Base-by-base conservation (phyloP, 2,329 filamentous ascomycete species). In the Paracoccidioides lutzii region DNA sequence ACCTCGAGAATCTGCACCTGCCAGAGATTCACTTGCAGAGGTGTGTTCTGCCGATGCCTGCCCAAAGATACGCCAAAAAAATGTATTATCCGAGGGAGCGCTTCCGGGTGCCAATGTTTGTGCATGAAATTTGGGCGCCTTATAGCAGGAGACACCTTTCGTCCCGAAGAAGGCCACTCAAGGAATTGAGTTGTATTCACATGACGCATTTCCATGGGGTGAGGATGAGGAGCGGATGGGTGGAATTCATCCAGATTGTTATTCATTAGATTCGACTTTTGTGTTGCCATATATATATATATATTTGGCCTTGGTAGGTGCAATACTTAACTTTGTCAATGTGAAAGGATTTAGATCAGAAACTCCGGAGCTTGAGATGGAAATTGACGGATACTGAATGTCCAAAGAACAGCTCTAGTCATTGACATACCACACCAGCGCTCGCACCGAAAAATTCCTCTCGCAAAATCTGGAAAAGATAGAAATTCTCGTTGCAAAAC, bases 101-200 rank as follows among this genome's bases (percentile, higher is more conserved):
- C 80, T 79, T 57, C 85, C 85, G 0, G 83, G 70, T 0, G 82
- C 76, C 40, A 82, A 70, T 0, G 76, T 77, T 66, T 88, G 61
- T 30, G 80, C 78, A 63, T 78, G 73, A 73, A 86, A 89, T 64
- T 86, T 84, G 22, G 81, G 81, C 10, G 70, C 82, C 61, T 81
- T 80, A 59, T 75, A 72, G 63, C 60, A n/a, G 68, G 68, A 63
- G 79, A 79, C 56, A 81, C 76, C 58, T 80, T 76, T 61, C 77
- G 73, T 53, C 84, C 84, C 3, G 79, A 77, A 35, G 79, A 77
- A 35, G 22, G 54, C 49, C 22, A 38, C 14, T 28, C 32, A 28
- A 9, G 4, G 30, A 28, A 42, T 28, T 42, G 7, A 38, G 32
- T 42, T 38, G 35, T 32, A 73, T 76, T 69, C 76, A 82, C 79